Base-by-base conservation (phyloP, 345 rosid genomes). In the Cochlearia excelsa region DNA sequence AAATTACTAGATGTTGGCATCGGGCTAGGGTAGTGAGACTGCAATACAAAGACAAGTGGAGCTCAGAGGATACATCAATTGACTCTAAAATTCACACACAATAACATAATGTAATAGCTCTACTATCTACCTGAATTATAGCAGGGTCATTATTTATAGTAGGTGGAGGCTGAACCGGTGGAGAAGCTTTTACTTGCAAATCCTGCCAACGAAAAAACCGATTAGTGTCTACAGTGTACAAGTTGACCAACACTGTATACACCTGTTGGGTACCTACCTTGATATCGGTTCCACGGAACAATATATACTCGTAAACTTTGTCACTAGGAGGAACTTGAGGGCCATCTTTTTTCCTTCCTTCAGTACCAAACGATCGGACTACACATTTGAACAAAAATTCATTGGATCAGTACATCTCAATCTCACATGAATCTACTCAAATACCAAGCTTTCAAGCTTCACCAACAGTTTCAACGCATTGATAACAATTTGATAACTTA, bases 161-260 rank as follows among this genome's bases (percentile, higher is more conserved):
- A 2, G 81, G 84, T 9, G 76, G 58, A 41, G 96, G 74, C 73
- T 84, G 91, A 59, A 61, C 88, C 43, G 90, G 94, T 30, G 95
- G 86, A 62, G 94, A 87, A 57, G 94, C 85, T 77, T 87, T 91
- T 57, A 91, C 98, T 78, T 87, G 98, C 63, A 91, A 79, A 71
- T 91, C 98, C 98, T 91, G 79, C 49, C 65, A 65, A 51, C 61
- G 61, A 27, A 6, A 33, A 59, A 51, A 59, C 23, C 3, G 66
- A 7, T 51, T 4, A 51, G 31, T 4, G 26, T 37, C 9, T 34
- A 63, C 57, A 55, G 26, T 27, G 26, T 5, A 27, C 4, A 69
- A n/a, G 27, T 23, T 26, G 7, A 34, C 10, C 23, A 26, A 35
- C 27, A 51, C 41, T 44, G 40, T 33, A 29, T 23, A 49, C 54